These are phyloP conservation scores for Pyrenula massariospora DNA, from an alignment of 495 filamentous ascomycete species.

Conservation along the genomic window DNA sequence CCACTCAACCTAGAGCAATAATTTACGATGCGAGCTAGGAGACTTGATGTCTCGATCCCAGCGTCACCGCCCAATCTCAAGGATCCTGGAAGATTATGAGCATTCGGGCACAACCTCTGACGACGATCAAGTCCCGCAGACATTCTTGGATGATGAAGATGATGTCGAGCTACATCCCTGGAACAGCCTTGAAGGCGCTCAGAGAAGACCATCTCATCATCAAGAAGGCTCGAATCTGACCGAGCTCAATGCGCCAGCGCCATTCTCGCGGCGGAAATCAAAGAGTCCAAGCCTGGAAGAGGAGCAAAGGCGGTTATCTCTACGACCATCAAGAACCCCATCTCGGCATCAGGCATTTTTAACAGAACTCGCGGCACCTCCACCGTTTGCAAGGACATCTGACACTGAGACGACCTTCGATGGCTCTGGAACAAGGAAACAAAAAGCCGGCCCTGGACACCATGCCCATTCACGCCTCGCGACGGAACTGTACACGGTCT, in stretches of 20 bases:
- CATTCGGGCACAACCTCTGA: too few species aligned
- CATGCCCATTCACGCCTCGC: slow-evolving; percentile 9
- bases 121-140: neutral
- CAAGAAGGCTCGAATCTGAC: neutral
- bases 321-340: neutral
- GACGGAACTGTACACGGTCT: slow-evolving; percentile 67
- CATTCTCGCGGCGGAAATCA: neutral
- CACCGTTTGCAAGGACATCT: neutral
- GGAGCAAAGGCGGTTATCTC: neutral
- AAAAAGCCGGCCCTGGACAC: neutral
- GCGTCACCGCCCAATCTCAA: neutral
- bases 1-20: too few species aligned
- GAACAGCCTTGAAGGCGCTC: neutral
- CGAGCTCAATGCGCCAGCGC: neutral
- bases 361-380: neutral
- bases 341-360: neutral
- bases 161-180: neutral
- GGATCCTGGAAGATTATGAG: neutral
- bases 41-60: neutral
- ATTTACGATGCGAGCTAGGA: too few species aligned
- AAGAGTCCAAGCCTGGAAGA: neutral
- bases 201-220: neutral
- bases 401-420: neutral
- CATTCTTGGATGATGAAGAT: neutral
- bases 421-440: neutral